These are phyloP conservation scores for Pseudocercospora fuligena DNA, from an alignment of 2,329 filamentous ascomycete genomes.

Conservation along the genomic window DNA sequence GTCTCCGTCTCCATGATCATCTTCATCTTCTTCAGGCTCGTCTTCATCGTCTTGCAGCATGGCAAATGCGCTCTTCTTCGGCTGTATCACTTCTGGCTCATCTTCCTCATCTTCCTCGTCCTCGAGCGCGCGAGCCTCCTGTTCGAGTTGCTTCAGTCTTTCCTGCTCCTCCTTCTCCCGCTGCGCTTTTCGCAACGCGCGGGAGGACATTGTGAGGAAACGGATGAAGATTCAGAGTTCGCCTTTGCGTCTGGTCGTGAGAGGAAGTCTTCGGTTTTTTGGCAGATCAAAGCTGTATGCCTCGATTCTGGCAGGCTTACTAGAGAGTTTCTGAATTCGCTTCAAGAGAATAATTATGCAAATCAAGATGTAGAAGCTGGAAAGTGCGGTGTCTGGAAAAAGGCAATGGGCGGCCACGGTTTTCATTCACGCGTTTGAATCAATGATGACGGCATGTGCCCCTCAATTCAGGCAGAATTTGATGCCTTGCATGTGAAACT, in stretches of 20 bases:
- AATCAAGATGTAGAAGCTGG: background rate
- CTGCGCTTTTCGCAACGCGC: conserved; percentile 68
- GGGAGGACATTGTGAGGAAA: conserved; percentile 62
- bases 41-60: conserved; percentile 50
- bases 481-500: background rate
- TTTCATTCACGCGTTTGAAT: conserved; percentile 5
- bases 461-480: conserved; percentile 15
- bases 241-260: background rate
- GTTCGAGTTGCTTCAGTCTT: conserved; percentile 48
- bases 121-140: conserved; percentile 33
- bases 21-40: conserved; percentile 43
- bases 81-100: conserved; percentile 35
- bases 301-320: background rate
- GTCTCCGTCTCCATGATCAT: conserved; percentile 39
- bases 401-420: background rate
- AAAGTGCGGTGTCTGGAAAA: background rate
- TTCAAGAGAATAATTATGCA: background rate
- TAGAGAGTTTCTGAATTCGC: background rate
- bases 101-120: conserved; percentile 47
- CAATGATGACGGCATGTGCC: conserved; percentile 16
- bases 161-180: conserved; percentile 64
- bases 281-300: too few species aligned
- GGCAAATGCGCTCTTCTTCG: conserved; percentile 52
- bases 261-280: background rate
- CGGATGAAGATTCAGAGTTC: background rate